Evolutionary conservation across 768 basidiomycete species (phyloP), one percentile per base, ranked within the genome.

Genomic region (Auricularia cornea): DNA sequence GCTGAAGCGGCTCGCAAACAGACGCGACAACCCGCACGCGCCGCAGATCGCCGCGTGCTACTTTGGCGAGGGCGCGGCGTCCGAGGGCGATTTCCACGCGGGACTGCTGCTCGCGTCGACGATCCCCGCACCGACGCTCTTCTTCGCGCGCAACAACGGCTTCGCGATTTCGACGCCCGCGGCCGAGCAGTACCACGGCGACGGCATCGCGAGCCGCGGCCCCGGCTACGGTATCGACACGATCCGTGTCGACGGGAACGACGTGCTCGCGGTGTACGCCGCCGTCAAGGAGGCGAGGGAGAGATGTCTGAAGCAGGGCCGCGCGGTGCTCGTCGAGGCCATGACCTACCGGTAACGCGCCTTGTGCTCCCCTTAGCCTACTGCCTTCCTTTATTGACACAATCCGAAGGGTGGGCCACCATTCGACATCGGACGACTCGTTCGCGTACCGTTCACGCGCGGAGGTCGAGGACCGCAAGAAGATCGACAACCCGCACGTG

Each of bases 121-220:
- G 0, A 78, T 93, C 30, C 84, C 89, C 0, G 83, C 86, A 2
- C 90, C 90, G 2, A 85, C 86, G 3, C 72, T 92, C 20, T 93
- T 83, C 74, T 81, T 92, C 63, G 87, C 83, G 14, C 83, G 89
- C 35, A 89, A 90, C 68, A 96, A 96, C 69, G 93, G 94, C 3
- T 97, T 97, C 69, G 94, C 94, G 32, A 98, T 98, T 72, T 94
- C 92, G 59, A 97, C 94, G 3, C 94, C 94, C 0, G 84, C 88
- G 16, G 80, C 84, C 1, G 92, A 97, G 73, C 94, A 97, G 70
- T 98, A 84, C 72, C 82, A 89, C 64, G 95, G 94, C 1, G 95
- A 97, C 72, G 94, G 95, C 11, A 94, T 98, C 67, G 94, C 93
- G 2, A 83, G 89, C 29, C 85, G 95, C 28, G 94, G 95, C 0